Percentiles rank a stretch among this genome's conserved stretches.
phyloP scores from a whole-genome alignment of 108 stramenopile genomes.

The Stephanodiscus triporus region DNA sequence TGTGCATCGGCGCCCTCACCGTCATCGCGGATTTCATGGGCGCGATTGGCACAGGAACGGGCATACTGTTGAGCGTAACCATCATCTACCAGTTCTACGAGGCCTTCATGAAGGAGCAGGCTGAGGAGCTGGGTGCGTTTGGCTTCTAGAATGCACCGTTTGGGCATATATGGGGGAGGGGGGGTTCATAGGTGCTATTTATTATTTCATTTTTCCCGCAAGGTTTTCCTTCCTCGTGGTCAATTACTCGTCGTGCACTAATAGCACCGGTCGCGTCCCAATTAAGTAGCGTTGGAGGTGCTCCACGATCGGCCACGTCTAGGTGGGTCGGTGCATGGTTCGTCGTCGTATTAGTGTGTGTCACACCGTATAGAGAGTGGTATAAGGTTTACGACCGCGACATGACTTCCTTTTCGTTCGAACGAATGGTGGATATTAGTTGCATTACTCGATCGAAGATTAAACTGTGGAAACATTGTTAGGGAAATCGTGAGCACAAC shows the following conservation, averaged over 20 bases:
- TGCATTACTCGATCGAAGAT: neutral
- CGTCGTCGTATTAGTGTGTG: conserved; percentile 69
- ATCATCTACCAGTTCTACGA: conserved; percentile 99
- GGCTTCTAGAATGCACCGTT: conserved; percentile 25
- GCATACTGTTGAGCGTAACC: conserved; percentile 97
- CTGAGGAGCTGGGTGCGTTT: conserved; percentile 53
- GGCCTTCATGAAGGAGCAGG: conserved; percentile 88
- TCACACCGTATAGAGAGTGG: conserved; percentile 18
- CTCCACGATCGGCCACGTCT: conserved; percentile 77
- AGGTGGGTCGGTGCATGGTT: conserved; percentile 74
- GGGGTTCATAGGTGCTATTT: neutral
- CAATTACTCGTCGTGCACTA: neutral
- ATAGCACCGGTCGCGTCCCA: conserved; percentile 71
- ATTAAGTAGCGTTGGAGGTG: conserved; percentile 90
- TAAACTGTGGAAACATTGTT: conserved; percentile 41
- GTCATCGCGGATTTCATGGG: conserved; percentile 98
- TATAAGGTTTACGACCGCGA: conserved; percentile 34
- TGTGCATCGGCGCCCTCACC: conserved; percentile 98
- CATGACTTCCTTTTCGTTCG: conserved; percentile 23
- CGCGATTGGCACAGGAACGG: conserved; percentile 98
- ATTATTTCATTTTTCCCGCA: neutral
- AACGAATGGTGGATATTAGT: neutral
- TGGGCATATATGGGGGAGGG: neutral
- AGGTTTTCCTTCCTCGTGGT: neutral
- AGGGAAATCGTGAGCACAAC: conserved; percentile 38